A percentile compares a stretch with the other conserved stretches of the same genome.
Evolutionary conservation across 208 protist genomes (phyloP).

Genomic region (Leishmania tarentolae): DNA sequence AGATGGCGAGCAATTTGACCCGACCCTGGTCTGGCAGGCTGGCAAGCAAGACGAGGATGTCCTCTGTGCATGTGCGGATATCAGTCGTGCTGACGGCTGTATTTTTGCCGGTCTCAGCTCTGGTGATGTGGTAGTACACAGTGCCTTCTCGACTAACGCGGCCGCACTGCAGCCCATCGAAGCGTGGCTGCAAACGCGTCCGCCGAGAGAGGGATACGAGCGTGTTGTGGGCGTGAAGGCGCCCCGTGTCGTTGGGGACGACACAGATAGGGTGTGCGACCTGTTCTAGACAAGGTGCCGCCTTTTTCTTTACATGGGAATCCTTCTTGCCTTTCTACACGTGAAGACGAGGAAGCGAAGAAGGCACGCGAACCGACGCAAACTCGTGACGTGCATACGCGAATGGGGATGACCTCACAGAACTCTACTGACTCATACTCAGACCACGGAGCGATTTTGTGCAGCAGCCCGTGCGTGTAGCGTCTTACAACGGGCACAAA

Average conservation of each 20-base stretch:
- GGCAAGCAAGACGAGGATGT: conserved; percentile 62
- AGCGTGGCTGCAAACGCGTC: conserved; percentile 52
- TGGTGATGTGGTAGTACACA: conserved; percentile 61
- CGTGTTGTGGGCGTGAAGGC: conserved; percentile 42
- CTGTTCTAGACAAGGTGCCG: conserved; percentile 14
- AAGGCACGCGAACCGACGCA: neutral
- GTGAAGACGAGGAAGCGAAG: neutral
- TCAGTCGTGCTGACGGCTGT: conserved; percentile 27
- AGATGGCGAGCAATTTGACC: conserved; percentile 1
- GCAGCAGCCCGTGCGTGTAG: neutral
- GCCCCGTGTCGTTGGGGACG: conserved; percentile 32
- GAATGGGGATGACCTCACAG: neutral
- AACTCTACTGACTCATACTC: neutral
- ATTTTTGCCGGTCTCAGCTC: conserved; percentile 66
- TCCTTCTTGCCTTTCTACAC: neutral
- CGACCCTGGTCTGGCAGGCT: conserved; percentile 37
- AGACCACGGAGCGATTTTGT: neutral
- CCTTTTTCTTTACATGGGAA: neutral
- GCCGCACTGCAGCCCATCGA: conserved; percentile 10
- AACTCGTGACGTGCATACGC: neutral
- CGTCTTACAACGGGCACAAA: neutral
- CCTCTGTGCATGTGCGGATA: conserved; percentile 53
- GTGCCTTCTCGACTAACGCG: conserved; percentile 4
- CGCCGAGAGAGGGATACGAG: conserved; percentile 13
- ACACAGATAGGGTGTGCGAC: conserved; percentile 19